Percentiles rank a stretch among this genome's conserved stretches.
Conservation (phyloP, 768 basidiomycete genomes). For the Mycena albidolilacea region DNA sequence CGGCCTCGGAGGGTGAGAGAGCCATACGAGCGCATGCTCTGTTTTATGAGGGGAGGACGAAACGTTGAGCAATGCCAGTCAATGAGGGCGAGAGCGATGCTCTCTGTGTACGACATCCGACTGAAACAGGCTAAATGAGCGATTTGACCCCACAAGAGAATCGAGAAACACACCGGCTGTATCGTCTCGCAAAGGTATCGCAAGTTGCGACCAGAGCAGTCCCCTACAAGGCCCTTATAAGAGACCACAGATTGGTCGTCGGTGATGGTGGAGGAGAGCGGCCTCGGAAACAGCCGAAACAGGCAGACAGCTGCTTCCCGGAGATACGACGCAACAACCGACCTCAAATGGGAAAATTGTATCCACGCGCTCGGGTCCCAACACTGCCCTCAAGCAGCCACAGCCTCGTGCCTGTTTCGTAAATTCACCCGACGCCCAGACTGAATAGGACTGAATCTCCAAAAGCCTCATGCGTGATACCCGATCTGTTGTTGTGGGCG, state of each 20-base stretch:
- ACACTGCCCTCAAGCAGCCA: not conserved
- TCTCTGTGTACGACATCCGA: slow-evolving; percentile 33
- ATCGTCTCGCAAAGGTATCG: slow-evolving; percentile 1
- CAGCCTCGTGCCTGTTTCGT: slow-evolving; percentile 24
- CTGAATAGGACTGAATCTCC: slow-evolving; percentile 18
- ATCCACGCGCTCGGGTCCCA: slow-evolving; percentile 15
- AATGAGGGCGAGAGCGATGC: slow-evolving; percentile 24
- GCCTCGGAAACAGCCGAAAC: slow-evolving; percentile 31
- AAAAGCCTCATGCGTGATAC: slow-evolving; percentile 30
- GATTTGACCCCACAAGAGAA: not conserved
- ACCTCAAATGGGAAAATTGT: slow-evolving; percentile 26
- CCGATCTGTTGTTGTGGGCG: slow-evolving; percentile 30
- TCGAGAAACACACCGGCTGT: slow-evolving; percentile 11
- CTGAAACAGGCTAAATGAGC: slow-evolving; percentile 2
- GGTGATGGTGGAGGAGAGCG: slow-evolving; percentile 30
- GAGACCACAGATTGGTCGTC: slow-evolving; percentile 32
- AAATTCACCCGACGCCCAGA: slow-evolving; percentile 6
- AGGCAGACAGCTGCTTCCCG: slow-evolving; percentile 1
- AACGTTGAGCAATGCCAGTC: slow-evolving; percentile 29
- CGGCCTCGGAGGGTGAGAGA: slow-evolving; percentile 20
- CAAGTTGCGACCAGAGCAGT: not conserved
- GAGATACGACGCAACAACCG: slow-evolving; percentile 22
- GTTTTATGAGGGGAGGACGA: slow-evolving; percentile 19
- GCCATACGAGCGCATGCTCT: slow-evolving; percentile 22
- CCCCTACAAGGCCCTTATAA: slow-evolving; percentile 26